Percentiles rank a stretch among this genome's conserved stretches.
These are phyloP conservation scores for Ganoderma boninense DNA, from an alignment of 1,284 basidiomycete genomes.

Conservation along the genomic window DNA sequence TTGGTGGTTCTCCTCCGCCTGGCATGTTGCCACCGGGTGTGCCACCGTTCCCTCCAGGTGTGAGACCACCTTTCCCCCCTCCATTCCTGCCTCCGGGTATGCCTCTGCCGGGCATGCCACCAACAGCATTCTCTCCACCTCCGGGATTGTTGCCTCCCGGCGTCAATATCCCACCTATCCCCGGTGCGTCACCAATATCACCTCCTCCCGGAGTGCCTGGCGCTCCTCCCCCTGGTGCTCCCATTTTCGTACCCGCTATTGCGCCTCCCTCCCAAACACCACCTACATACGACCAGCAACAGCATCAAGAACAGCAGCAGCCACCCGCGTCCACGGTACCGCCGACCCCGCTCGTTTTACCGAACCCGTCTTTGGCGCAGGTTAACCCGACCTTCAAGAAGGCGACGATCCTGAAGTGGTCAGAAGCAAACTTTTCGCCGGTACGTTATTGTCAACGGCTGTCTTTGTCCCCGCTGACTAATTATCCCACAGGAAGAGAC, in stretches of 20 bases:
- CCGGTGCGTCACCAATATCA: slow-evolving; percentile 32
- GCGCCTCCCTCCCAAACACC: slow-evolving; percentile 10
- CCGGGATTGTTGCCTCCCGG: slow-evolving; percentile 31
- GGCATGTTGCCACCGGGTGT: slow-evolving; percentile 45
- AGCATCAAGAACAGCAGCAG: slow-evolving; percentile 16
- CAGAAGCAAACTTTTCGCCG: slow-evolving; percentile 79
- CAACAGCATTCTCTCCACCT: slow-evolving; percentile 33
- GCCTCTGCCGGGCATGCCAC: slow-evolving; percentile 35
- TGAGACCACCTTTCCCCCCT: slow-evolving; percentile 48
- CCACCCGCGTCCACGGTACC: slow-evolving; percentile 20
- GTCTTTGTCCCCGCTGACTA: background rate
- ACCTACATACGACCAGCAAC: slow-evolving; percentile 7
- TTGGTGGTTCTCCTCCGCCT: slow-evolving; percentile 46
- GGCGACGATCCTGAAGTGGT: slow-evolving; percentile 76
- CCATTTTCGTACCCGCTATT: slow-evolving; percentile 18
- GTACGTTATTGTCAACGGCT: slow-evolving; percentile 50
- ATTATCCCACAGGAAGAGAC: slow-evolving; percentile 72
- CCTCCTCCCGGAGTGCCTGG: slow-evolving; percentile 24
- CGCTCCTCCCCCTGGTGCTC: slow-evolving; percentile 16
- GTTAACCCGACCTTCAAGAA: slow-evolving; percentile 81
- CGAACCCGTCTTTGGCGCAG: slow-evolving; percentile 66
- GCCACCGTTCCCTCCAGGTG: slow-evolving; percentile 51
- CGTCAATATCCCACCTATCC: slow-evolving; percentile 31
- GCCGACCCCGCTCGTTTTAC: slow-evolving; percentile 53
- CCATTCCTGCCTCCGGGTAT: slow-evolving; percentile 41